These are phyloP conservation scores for Aspergillus fumigatus DNA, from an alignment of 2,329 filamentous ascomycete genomes.

Conservation along the genomic window DNA sequence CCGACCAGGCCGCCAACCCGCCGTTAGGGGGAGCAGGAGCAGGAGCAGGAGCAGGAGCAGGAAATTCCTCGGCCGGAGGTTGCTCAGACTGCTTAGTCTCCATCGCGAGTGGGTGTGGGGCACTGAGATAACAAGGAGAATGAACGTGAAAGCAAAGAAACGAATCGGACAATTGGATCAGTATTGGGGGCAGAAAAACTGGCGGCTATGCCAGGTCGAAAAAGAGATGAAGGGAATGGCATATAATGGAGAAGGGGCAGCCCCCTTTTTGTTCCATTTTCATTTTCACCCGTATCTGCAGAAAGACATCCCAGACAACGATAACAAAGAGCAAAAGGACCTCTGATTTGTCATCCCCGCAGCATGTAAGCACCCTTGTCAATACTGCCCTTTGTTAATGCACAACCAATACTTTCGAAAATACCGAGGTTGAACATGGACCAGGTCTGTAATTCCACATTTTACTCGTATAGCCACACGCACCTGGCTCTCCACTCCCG, in stretches of 20 bases:
- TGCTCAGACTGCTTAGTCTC: not conserved
- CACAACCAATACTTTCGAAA: too few relatives aligned
- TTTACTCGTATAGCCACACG: not conserved
- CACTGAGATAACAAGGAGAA: too few relatives aligned
- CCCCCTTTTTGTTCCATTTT: not conserved
- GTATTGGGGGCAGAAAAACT: not conserved
- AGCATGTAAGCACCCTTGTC: too few relatives aligned
- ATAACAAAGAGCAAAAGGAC: not conserved
- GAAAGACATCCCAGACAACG: not conserved
- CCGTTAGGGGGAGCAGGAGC: conserved; percentile 11
- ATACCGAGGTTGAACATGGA: too few relatives aligned
- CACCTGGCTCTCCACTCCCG: not conserved
- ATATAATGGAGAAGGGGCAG: not conserved
- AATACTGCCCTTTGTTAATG: too few relatives aligned
- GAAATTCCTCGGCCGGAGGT: not conserved
- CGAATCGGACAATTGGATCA: not conserved
- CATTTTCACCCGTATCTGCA: not conserved
- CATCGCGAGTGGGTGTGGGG: not conserved
- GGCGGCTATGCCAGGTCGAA: not conserved
- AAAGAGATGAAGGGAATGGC: not conserved
- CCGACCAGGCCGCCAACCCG: conserved; percentile 17
- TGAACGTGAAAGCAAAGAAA: not conserved
- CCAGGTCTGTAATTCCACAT: too few relatives aligned
- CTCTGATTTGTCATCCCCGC: too few relatives aligned
- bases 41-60: not conserved